Evolutionary conservation across 257 asterid species (phyloP), one percentile per base, ranked within the genome.

Genomic region (Nicotiana sylvestris): DNA sequence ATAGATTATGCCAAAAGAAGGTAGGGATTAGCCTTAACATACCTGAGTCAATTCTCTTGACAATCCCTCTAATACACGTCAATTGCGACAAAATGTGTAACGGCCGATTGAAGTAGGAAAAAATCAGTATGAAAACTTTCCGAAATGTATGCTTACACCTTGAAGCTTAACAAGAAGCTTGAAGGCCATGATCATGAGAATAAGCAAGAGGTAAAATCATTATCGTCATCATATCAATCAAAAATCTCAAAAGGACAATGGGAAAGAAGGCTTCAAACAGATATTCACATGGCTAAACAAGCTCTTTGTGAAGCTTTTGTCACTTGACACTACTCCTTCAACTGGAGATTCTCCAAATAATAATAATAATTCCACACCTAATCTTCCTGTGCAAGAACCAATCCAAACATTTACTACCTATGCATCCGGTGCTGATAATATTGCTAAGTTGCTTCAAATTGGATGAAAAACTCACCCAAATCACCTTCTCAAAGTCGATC

Each of bases 221-320:
- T 62, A 49, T 76, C 70, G n/a, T n/a, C n/a, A 10, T 78, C 81
- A 70, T 85, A 89, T 18, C 89, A 82, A 5, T 81, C 83, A 18
- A 81, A 93, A 33, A 39, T 87, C 81, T 80, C 92, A 2, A 95
- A 93, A 83, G 98, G 98, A 1, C 94, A 92, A 62, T 95, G 98
- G 98, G 98, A 95, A 82, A 95, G 91, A 78, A 85, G 95, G 93
- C 98, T 95, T 65, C 98, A 95, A 70, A 93, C 98, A 3, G 97
- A 95, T 18, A 93, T 95, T 49, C 96, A 95, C 84, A 90, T 81
- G 81, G 98, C 98, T 80, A 95, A 93, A 83, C 95, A 90, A 82
- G 98, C 97, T 89, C 81, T 95, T 12, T 86, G 91, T 56, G 98
- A 93, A 9, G 98, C 98, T n/a, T 49, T 88, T 95, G 18, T 93